Base-by-base conservation (phyloP, 1,139 yeast species). In the Saccharomyces hybrid region DNA sequence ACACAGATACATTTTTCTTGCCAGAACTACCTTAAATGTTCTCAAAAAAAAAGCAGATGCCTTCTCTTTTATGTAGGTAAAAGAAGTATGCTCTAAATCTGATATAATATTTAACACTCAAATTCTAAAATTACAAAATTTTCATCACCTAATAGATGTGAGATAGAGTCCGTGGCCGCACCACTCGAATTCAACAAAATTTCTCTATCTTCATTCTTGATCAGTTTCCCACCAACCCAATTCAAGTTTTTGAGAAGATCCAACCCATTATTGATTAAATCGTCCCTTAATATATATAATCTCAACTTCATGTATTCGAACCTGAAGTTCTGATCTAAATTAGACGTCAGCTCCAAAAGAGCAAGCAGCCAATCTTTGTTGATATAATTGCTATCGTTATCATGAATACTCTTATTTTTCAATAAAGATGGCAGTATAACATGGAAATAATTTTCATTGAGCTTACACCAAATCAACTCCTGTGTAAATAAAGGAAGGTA, bases 141-240 rank as follows among this genome's bases (percentile, higher is more conserved):
- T 47, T 65, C 69, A 55, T 67, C 70, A 5, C 62, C 59, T 20
- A 61, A 51, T 32, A 62, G 50, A 31, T 9, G 25, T 2, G 44
- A 38, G 6, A 59, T 48, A 13, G 61, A 64, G 44, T 59, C 59
- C 27, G 51, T 27, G 4, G 53, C 31, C 27, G 6, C 47, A 32
- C n/a, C 50, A 25, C 25, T 53, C 50, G 23, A 51, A 31, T 25
- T 48, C 50, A 46, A 14, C 49, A 47, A 31, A 51, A 53, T 11
- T 50, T 55, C 51, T 44, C 66, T 56, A 51, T 61, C 55, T 51
- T 66, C 70, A 53, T 67, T 66, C 4, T 60, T 59, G 20, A 65
- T 57, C 46, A 67, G 48, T 49, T 59, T 64, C 16, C 68, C 71
- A 49, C 68, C 68, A 11, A 67, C 63, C 71, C 71, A 67, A 51